Evolutionary conservation across 2,329 filamentous ascomycete genomes (phyloP), one percentile per base, ranked within the genome.

Genomic region (Aspergillus tanneri): DNA sequence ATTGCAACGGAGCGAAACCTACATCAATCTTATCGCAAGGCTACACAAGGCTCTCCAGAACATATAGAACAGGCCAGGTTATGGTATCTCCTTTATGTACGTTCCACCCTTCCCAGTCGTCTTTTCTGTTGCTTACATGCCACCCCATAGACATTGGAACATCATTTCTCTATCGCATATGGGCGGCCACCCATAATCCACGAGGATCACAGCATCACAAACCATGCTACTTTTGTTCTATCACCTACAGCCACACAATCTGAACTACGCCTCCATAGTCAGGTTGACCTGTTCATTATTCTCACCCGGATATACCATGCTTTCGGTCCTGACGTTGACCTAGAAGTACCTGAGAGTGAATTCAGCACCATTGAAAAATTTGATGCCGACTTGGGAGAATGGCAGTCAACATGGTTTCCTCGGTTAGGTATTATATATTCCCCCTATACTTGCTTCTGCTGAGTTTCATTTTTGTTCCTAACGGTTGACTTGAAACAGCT

Each of bases 121-220:
- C 3, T 4, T 25, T 9, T 22, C 12, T 9, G 28, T 35, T 27
- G n/a, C 56, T 63, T 39, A 65, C 46, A 8, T 34, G n/a, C 9
- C 22, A 14, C 16, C 25, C 7, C 21, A 5, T 24, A 71, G 68
- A 68, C 67, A 12, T 48, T 71, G 40, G 71, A 74, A 49, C 71
- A 74, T 43, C 71, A 74, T 56, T 71, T 72, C 32, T 73, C 70
- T 7, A 72, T 73, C 34, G 68, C 72, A 34, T 74, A 74, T 45
- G 71, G 71, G 10, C 62, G 71, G 47, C 70, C 70, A 14, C 71
- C 71, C 5, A 73, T 74, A 46, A 73, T 74, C 43, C 68, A 71
- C 38, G 67, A 71, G 56, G 68, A 70, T 47, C 50, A 59, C 19
- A 67, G 63, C 42, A 69, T 71, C 23, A 63, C 60, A 5, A 68